Base-by-base conservation (phyloP, 2,329 filamentous ascomycete genomes). In the Cercospora zeina region DNA sequence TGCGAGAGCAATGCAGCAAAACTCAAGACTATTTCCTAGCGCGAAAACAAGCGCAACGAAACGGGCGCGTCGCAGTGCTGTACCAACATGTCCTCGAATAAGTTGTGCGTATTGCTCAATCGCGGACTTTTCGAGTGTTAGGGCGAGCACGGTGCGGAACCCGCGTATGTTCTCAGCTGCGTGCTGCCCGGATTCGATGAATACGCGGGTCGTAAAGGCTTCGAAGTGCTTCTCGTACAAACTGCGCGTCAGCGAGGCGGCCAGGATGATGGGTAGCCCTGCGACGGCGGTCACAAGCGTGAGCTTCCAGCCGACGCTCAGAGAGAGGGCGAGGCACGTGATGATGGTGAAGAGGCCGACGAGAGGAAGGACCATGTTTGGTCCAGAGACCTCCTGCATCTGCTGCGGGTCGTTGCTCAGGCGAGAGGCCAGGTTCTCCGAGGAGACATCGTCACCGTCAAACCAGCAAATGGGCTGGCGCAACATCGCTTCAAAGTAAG, bases 201-300 rank as follows among this genome's bases (percentile, higher is more conserved):
- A 37, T 14, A 37, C 34, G n/a, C 34, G 34, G 14, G 34, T 14
- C 13, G 14, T 37, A 14, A 37, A 37, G 13, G 34, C 14, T 14
- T 37, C 34, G 14, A 37, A 37, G 34, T 37, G n/a, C 34, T 37
- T 11, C 34, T 37, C 34, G 34, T 37, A 37, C 6, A 11, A 14
- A 14, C n/a, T 37, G 2, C 34, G 34, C 8, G 34, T 37, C 13
- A 37, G 14, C 13, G 34, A 37, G 4, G 34, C 34, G 14, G 85
- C 86, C 0, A 92, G 79, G 4, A 66, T 21, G 11, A 67, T 30
- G 11, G 89, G 89, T 0, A 91, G 34, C n/a, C 13, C 85, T 6
- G 85, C 80, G 0, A 87, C 82, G 4, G 91, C 79, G 59, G 87
- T 88, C 3, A 91, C 88, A 13, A 92, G 76, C 0, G 88, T 89